Percentiles rank a stretch among this genome's conserved stretches.
Conservation (phyloP, 257 asterid genomes). For the Henckelia pumila region DNA sequence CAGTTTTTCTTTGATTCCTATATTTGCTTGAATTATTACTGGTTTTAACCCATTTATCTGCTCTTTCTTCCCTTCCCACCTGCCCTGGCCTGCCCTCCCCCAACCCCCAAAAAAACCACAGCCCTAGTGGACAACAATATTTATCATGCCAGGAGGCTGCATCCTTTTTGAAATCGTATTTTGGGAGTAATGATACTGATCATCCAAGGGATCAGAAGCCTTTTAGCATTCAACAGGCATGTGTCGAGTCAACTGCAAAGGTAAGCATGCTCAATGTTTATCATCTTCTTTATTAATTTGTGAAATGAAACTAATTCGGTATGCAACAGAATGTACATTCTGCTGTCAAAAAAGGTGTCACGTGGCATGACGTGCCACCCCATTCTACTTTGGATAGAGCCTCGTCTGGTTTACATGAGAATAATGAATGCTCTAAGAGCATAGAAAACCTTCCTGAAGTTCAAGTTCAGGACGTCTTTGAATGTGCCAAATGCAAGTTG, state of each 20-base stretch:
- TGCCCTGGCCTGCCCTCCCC: background rate
- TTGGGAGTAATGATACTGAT: conserved; percentile 38
- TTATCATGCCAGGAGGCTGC: conserved; percentile 89
- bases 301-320: conserved; percentile 27
- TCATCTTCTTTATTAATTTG: conserved; percentile 17
- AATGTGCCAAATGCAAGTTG: conserved; percentile 76
- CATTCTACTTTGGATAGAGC: conserved; percentile 38
- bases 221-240: conserved; percentile 41
- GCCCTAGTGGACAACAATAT: conserved; percentile 86
- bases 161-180: conserved; percentile 60
- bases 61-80: conserved; percentile 1
- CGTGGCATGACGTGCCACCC: conserved; percentile 29
- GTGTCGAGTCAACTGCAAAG: conserved; percentile 42
- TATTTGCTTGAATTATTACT: conserved; percentile 17
- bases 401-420: conserved; percentile 38
- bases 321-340: conserved; percentile 51
- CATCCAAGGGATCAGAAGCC: conserved; percentile 47
- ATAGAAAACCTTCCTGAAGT: conserved; percentile 91
- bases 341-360: conserved; percentile 29
- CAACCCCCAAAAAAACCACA: conserved; percentile 20
- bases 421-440: conserved; percentile 44
- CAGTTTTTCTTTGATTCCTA: conserved; percentile 6
- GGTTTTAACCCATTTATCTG: conserved; percentile 25
- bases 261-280: conserved; percentile 37
- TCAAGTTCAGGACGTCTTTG: conserved; percentile 72